Percentiles rank a stretch among this genome's conserved stretches.
Evolutionary conservation across 2,329 filamentous ascomycete genomes (phyloP).

Genomic region (Sporothrix euskadiensis): DNA sequence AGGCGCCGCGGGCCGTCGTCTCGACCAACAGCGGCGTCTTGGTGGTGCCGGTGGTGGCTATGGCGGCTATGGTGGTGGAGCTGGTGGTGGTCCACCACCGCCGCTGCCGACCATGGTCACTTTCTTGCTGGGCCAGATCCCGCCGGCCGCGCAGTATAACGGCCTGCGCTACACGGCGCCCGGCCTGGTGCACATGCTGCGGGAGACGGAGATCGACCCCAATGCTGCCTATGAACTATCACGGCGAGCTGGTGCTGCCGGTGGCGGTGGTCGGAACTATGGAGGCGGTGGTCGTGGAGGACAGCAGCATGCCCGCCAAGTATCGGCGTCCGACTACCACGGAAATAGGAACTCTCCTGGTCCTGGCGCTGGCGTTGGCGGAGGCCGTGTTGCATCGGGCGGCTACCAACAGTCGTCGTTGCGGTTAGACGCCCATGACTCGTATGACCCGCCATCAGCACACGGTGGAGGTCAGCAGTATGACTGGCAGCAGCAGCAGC

Average conservation of each 20-base stretch:
- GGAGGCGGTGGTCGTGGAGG: slow-evolving; percentile 25
- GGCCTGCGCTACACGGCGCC: slow-evolving; percentile 68
- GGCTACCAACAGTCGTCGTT: slow-evolving; percentile 56
- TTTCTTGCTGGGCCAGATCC: slow-evolving; percentile 71
- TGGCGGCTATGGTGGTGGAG: slow-evolving; percentile 42
- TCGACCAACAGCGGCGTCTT: slow-evolving; percentile 73
- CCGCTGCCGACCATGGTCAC: slow-evolving; percentile 71
- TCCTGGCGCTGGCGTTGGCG: slow-evolving; percentile 36
- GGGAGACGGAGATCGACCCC: slow-evolving; percentile 63
- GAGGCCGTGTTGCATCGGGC: slow-evolving; percentile 40
- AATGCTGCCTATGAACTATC: slow-evolving; percentile 51
- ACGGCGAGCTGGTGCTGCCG: slow-evolving; percentile 13
- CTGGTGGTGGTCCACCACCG: slow-evolving; percentile 47
- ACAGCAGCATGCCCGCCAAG: slow-evolving; percentile 42
- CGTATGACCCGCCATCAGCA: slow-evolving; percentile 46
- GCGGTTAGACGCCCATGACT: slow-evolving; percentile 50
- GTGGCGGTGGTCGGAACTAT: not conserved
- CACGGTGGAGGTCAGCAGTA: slow-evolving; percentile 6
- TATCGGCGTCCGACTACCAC: slow-evolving; percentile 42
- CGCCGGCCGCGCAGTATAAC: slow-evolving; percentile 70
- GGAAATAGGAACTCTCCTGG: slow-evolving; percentile 35
- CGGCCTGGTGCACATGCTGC: slow-evolving; percentile 72
- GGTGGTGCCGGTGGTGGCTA: slow-evolving; percentile 40
- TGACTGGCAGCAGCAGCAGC: slow-evolving; percentile 25
- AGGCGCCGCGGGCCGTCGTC: slow-evolving; percentile 78